These are phyloP conservation scores for Pythium brachiatum DNA, from an alignment of 352 stramenopile species.

Conservation along the genomic window DNA sequence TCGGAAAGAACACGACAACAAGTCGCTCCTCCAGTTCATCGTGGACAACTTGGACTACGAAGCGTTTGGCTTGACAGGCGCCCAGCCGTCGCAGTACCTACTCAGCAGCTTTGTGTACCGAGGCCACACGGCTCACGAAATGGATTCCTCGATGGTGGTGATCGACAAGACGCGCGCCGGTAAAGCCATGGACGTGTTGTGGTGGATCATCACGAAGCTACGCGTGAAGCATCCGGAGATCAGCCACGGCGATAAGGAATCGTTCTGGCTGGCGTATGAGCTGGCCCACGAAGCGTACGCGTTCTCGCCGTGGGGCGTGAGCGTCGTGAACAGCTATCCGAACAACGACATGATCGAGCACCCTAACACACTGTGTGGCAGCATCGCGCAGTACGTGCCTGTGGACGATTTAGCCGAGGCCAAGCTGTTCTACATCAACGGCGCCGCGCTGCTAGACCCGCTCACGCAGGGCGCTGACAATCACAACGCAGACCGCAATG, in stretches of 20 bases:
- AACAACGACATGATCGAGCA: constrained; percentile 56
- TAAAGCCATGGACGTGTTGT: constrained; percentile 35
- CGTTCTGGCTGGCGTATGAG: constrained; percentile 70
- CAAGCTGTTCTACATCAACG: constrained; percentile 59
- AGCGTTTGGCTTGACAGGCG: constrained; percentile 29
- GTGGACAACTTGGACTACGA: constrained; percentile 46
- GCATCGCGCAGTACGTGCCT: constrained; percentile 56
- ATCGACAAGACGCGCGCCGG: constrained; percentile 43
- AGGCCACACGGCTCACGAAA: constrained; percentile 38
- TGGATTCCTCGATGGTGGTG: constrained; percentile 49
- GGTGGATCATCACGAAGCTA: constrained; percentile 48
- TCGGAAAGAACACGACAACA: background rate
- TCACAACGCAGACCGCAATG: constrained; percentile 15
- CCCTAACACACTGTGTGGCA: constrained; percentile 57
- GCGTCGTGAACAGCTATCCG: constrained; percentile 37
- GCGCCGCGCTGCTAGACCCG: constrained; percentile 47
- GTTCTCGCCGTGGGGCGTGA: constrained; percentile 66
- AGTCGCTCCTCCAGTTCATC: constrained; percentile 32
- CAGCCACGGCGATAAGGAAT: constrained; percentile 47
- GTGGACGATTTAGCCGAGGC: constrained; percentile 8
- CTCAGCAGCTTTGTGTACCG: constrained; percentile 35
- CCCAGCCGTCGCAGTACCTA: constrained; percentile 16
- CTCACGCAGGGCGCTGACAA: constrained; percentile 29
- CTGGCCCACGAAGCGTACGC: constrained; percentile 49
- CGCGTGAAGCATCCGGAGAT: constrained; percentile 47